A percentile compares a stretch with the other conserved stretches of the same genome.
Evolutionary conservation across 1,284 basidiomycete species (phyloP).

Genomic region (Leccinum pachyderme): DNA sequence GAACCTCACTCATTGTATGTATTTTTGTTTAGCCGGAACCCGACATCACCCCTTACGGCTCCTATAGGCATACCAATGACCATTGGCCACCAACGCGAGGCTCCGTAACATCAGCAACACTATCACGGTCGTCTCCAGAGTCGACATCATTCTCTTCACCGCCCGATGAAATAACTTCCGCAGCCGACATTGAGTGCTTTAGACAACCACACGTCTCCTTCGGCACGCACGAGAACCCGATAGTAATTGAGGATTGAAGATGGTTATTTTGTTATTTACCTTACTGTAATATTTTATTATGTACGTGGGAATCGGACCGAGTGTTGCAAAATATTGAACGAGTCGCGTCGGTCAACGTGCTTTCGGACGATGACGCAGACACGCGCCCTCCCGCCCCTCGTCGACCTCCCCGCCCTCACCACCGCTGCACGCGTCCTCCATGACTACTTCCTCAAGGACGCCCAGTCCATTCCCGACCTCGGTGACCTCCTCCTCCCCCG

Average conservation of each 20-base stretch:
- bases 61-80: background rate
- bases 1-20: background rate
- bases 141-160: background rate
- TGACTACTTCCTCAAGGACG: slow-evolving; percentile 68
- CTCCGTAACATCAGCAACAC: background rate
- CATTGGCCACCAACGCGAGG: slow-evolving; percentile 4
- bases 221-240: slow-evolving; percentile 23
- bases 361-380: slow-evolving; percentile 19
- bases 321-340: background rate
- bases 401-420: slow-evolving; percentile 62
- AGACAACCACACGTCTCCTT: slow-evolving; percentile 3
- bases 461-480: slow-evolving; percentile 68
- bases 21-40: slow-evolving; percentile 14
- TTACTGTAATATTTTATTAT: background rate
- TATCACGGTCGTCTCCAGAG: background rate
- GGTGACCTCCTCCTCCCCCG: slow-evolving; percentile 56
- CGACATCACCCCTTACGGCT: background rate
- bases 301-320: background rate
- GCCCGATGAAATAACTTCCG: background rate
- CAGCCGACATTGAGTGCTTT: slow-evolving; percentile 1
- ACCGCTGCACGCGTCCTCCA: slow-evolving; percentile 64
- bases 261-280: background rate
- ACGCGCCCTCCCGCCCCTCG: slow-evolving; percentile 38
- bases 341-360: background rate
- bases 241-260: slow-evolving; percentile 24